phyloP scores from a whole-genome alignment of 345 rosid genomes.

The Crucihimalaya himalaica region DNA sequence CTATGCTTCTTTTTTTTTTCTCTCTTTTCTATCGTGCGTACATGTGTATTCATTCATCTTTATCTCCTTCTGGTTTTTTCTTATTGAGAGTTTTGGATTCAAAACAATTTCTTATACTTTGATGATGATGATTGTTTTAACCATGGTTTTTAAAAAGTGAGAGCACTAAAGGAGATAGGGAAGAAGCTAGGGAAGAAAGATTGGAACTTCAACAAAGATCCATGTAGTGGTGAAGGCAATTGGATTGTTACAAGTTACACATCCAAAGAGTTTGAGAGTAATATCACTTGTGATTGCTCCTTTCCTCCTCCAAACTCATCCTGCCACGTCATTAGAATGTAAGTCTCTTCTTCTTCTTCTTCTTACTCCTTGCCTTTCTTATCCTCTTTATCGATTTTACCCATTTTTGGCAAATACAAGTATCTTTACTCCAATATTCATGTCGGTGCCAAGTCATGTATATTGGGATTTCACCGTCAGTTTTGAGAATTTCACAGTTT shows the following conservation, averaged over 20 bases:
- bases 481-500: constrained; percentile 6
- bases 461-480: not conserved
- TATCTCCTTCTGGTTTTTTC: not conserved
- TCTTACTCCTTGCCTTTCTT: constrained; percentile 5
- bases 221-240: constrained; percentile 72
- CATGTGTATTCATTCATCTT: not conserved
- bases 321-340: constrained; percentile 76
- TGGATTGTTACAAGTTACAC: constrained; percentile 43
- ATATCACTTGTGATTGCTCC: constrained; percentile 60
- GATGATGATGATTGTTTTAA: not conserved
- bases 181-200: constrained; percentile 66
- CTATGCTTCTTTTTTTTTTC: not conserved
- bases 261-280: constrained; percentile 52
- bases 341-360: constrained; percentile 21
- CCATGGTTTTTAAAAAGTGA: constrained; percentile 48
- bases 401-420: not conserved
- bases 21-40: not conserved
- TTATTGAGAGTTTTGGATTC: not conserved
- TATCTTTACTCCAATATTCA: not conserved
- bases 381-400: not conserved
- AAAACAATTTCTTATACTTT: constrained; percentile 3
- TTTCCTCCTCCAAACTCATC: constrained; percentile 41
- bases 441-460: constrained; percentile 26
- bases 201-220: constrained; percentile 73
- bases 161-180: constrained; percentile 63